A percentile compares a stretch with the other conserved stretches of the same genome.
phyloP scores from a whole-genome alignment of 2,329 filamentous ascomycete genomes.

The Fusarium tuaranense region DNA sequence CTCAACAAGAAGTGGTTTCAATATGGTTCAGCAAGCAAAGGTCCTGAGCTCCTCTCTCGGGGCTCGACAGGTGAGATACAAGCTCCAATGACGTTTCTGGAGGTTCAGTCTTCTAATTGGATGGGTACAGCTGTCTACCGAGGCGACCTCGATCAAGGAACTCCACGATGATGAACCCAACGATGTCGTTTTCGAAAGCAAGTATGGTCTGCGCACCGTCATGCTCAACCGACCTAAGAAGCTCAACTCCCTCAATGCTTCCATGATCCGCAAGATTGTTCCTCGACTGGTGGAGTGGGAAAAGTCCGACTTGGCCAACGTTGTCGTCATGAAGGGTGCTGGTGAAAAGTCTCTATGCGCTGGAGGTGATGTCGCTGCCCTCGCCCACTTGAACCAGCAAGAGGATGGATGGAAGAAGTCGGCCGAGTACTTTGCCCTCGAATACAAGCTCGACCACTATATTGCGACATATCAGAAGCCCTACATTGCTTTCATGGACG shows the following conservation, averaged over 20 bases:
- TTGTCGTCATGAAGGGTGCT: conserved; percentile 91
- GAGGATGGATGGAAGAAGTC: conserved; percentile 80
- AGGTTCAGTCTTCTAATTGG: conserved; percentile 15
- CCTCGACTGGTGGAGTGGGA: conserved; percentile 93
- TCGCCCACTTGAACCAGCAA: conserved; percentile 79
- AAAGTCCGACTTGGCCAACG: conserved; percentile 93
- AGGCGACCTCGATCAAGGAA: conserved; percentile 61
- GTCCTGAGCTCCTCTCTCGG: conserved; percentile 70
- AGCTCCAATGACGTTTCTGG: background rate
- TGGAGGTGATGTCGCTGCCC: conserved; percentile 86
- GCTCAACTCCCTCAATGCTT: conserved; percentile 91
- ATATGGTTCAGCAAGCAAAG: conserved; percentile 87
- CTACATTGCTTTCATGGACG: conserved; percentile 95
- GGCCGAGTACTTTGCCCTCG: conserved; percentile 87
- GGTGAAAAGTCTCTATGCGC: conserved; percentile 90
- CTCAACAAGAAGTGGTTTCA: conserved; percentile 56
- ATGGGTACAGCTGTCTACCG: conserved; percentile 49
- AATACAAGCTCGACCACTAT: conserved; percentile 96
- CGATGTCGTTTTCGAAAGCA: conserved; percentile 92
- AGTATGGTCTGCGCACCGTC: conserved; percentile 90
- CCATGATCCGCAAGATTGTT: conserved; percentile 95
- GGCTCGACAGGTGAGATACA: conserved; percentile 45
- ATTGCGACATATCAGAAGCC: conserved; percentile 96
- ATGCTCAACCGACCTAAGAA: conserved; percentile 95
- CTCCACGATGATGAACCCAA: conserved; percentile 79